Conservation (phyloP, 768 basidiomycete genomes). For the Heimioporus sp. region DNA sequence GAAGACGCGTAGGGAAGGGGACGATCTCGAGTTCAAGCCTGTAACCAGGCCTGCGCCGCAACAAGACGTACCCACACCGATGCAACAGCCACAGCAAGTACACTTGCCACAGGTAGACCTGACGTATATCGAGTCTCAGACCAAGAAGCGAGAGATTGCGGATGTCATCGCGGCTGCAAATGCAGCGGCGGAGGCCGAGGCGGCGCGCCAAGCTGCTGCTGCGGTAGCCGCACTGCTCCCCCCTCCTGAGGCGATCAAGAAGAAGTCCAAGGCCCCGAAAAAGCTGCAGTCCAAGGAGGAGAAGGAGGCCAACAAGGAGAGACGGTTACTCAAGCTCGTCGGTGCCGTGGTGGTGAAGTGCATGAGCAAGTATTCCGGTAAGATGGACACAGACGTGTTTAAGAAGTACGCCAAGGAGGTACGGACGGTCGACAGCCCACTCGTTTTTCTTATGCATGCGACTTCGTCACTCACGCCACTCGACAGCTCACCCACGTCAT, state of each 20-base stretch:
- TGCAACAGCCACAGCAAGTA: neutral
- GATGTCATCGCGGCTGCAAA: conserved; percentile 42
- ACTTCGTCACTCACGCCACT: neutral
- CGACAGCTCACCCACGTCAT: conserved; percentile 79
- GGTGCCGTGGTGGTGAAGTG: conserved; percentile 88
- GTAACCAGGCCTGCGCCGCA: neutral
- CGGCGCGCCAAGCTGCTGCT: conserved; percentile 28
- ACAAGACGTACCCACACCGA: neutral
- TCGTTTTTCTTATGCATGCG: conserved; percentile 5
- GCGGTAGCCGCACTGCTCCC: conserved; percentile 16
- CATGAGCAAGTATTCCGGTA: conserved; percentile 85
- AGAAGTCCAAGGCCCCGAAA: conserved; percentile 29
- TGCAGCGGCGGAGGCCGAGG: conserved; percentile 34
- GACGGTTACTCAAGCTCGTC: conserved; percentile 76
- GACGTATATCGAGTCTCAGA: neutral
- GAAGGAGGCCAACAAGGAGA: conserved; percentile 74
- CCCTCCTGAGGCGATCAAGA: conserved; percentile 16
- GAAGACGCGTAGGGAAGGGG: conserved; percentile 30
- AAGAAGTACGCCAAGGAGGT: conserved; percentile 97
- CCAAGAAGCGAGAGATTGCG: conserved; percentile 32
- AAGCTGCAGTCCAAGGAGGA: conserved; percentile 52
- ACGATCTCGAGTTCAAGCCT: conserved; percentile 21
- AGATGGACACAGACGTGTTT: conserved; percentile 78
- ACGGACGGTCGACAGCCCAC: conserved; percentile 14
- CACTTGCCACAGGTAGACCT: too few species aligned